Evolutionary conservation across 495 filamentous ascomycete species (phyloP).

Genomic region (Copromyces sp.): DNA sequence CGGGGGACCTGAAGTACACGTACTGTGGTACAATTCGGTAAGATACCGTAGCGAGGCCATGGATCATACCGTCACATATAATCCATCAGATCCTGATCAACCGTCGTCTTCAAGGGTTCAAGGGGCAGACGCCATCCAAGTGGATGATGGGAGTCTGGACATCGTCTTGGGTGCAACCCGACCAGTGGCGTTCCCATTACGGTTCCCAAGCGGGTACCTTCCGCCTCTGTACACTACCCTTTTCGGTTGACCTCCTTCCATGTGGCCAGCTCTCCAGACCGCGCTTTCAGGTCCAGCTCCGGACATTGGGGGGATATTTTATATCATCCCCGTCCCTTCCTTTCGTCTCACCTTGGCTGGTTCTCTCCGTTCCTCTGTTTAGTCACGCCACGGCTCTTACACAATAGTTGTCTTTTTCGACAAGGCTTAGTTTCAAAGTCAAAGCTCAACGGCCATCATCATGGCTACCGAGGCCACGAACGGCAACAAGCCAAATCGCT

Average conservation of each 20-base stretch:
- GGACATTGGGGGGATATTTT: background rate
- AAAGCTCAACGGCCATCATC: background rate
- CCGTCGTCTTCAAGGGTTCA: background rate
- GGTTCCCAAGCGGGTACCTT: background rate
- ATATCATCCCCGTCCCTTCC: background rate
- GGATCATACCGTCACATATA: background rate
- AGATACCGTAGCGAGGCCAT: background rate
- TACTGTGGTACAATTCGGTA: background rate
- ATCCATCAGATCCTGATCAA: background rate
- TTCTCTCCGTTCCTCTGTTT: background rate
- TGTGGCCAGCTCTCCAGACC: background rate
- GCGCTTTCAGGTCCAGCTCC: background rate
- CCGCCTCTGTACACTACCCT: background rate
- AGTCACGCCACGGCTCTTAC: background rate
- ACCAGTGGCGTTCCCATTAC: background rate
- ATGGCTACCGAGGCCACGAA: slow-evolving; percentile 19
- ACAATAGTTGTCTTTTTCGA: background rate
- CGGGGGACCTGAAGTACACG: background rate
- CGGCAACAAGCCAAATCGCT: slow-evolving; percentile 24
- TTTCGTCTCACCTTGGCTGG: background rate
- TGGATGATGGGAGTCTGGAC: background rate
- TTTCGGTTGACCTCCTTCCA: background rate
- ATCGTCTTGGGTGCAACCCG: background rate
- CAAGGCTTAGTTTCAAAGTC: background rate
- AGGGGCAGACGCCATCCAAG: background rate